Evolutionary conservation across 2,329 filamentous ascomycete genomes (phyloP), one percentile per base, ranked within the genome.

Genomic region (Aspergillus unguis): DNA sequence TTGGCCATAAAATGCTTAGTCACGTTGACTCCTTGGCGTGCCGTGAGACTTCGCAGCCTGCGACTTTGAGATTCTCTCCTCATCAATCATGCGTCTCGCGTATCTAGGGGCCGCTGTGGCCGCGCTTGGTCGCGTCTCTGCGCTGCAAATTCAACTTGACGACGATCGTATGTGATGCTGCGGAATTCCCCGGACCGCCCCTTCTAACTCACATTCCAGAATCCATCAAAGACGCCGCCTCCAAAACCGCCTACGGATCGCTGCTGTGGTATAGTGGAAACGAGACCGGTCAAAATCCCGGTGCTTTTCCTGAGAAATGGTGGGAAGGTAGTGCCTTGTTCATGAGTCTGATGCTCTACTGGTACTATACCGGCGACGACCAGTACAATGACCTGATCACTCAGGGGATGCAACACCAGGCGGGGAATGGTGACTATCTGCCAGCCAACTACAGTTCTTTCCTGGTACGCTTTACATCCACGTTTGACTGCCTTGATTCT

Each of bases 291-390:
- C 70, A 73, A 6, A 76, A 76, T 23, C 79, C 78, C 6, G 80
- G 80, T 43, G 71, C 80, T 50, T 73, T 91, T 31, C 82, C 84
- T 3, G 86, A 86, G 67, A 88, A 88, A 75, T 90, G 86, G 86
- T 90, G 86, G 86, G 83, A 89, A 65, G 83, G 83, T 4, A 82
- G 84, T 48, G 82, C 84, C 9, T 70, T 75, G 65, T 75, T 74
- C 53, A 70, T 68, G 38, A 47, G 67, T 5, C 56, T 75, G 26
- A 66, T 75, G 44, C 67, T 74, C 48, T 75, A 75, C 52, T 75
- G 72, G 70, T 69, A 66, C 51, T 74, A 70, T 52, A 75, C 73
- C 2, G 69, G 70, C 27, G 73, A 75, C 48, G 62, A 65, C 5
- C 66, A 66, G 28, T 75, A 71, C 62, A 74, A 75, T 50, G 46